Base-by-base conservation (phyloP, 2,329 filamentous ascomycete species). In the Hypoxylon sp. region DNA sequence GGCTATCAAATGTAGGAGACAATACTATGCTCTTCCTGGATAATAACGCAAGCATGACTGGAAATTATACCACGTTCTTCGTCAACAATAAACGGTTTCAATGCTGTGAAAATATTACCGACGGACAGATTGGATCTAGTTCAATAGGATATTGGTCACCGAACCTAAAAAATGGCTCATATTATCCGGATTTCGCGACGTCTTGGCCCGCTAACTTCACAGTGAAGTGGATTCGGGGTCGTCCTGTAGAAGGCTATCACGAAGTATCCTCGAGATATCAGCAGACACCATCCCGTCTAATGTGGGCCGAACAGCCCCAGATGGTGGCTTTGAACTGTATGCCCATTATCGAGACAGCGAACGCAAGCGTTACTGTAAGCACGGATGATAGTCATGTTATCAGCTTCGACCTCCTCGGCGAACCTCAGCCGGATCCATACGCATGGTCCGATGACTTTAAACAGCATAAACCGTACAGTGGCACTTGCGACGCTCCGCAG, bases 111-210 rank as follows among this genome's bases (percentile, higher is more conserved):
- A 67, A 69, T 36, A 56, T 50, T 10, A 71, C 66, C 11, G 23
- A 55, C n/a, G 58, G 21, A 5, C 11, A 53, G 38, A 53, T 53
- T 10, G 49, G 58, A n/a, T 14, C 53, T 3, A 50, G 53, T 11
- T 71, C 69, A 3, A 38, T 69, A 11, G 69, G 69, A 10, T 71
- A 69, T 49, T 71, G 67, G 69, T 69, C 69, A 3, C 52, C 53
- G 3, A 67, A 69, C 46, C 32, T 51, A 28, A 23, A 19, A 41
- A 60, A 60, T 13, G 14, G 10, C 45, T 25, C 56, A 14, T 38
- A 41, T 14, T 60, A 60, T 30, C 56, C 56, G 6, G 46, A 60
- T 50, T 50, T 60, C 17, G 56, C 56, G 17, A 60, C 56, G 9
- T 30, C 56, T 13, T 65, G 62, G 62, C 62, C 62, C 1, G 49